Conservation (phyloP, 176 grass and related monocot genomes). For the Ampelocalamus luodianensis region DNA sequence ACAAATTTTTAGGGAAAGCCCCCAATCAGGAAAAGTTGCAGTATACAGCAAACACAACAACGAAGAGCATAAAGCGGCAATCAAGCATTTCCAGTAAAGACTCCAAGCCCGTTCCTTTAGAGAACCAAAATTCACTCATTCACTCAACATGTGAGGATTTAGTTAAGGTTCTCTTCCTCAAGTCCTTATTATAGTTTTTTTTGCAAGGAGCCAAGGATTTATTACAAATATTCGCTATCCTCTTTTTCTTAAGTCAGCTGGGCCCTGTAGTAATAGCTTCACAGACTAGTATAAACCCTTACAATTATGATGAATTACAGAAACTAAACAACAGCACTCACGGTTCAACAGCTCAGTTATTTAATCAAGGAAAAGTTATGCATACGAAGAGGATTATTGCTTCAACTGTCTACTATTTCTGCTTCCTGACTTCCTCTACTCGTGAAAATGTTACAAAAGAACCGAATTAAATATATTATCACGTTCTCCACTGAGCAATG, state of each 20-base stretch:
- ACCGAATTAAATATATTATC: slow-evolving; percentile 14
- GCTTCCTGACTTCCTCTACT: not conserved
- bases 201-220: not conserved
- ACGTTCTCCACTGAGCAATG: slow-evolving; percentile 3
- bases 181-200: not conserved
- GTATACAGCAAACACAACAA: not conserved
- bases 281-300: not conserved
- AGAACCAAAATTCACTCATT: not conserved
- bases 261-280: not conserved
- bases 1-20: not conserved
- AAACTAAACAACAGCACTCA: not conserved
- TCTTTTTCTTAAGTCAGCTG: not conserved
- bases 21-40: not conserved
- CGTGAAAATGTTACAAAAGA: slow-evolving; percentile 11
- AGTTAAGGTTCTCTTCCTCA: slow-evolving; percentile 1
- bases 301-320: not conserved
- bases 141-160: not conserved
- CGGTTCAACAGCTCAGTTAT: not conserved
- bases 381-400: not conserved
- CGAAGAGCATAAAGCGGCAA: slow-evolving; percentile 20
- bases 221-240: not conserved
- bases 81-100: slow-evolving; percentile 29
- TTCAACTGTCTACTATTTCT: not conserved
- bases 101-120: not conserved
- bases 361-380: slow-evolving; percentile 3